Conservation (phyloP, 202 grass and related monocot genomes). For the Bolboschoenoplectus hybrid region DNA sequence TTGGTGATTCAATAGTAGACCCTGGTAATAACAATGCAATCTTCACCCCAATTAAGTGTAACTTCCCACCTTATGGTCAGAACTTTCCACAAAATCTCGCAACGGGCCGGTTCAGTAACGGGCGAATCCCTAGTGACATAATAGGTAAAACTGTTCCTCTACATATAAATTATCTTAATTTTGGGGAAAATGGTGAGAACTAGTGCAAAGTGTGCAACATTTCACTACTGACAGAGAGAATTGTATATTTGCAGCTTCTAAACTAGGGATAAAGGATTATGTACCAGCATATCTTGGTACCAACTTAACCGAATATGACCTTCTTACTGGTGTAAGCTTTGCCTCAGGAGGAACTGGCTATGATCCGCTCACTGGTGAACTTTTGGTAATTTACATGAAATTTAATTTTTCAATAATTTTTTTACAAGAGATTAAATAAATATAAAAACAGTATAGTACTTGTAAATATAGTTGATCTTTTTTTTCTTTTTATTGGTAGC, state of each 20-base stretch:
- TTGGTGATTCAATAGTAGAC: slow-evolving; percentile 86
- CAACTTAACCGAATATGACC: slow-evolving; percentile 61
- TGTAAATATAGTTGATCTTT: not conserved
- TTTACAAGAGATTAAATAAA: not conserved
- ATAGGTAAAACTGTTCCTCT: slow-evolving; percentile 50
- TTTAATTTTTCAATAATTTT: not conserved
- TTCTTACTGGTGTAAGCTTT: slow-evolving; percentile 90
- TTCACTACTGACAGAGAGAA: not conserved
- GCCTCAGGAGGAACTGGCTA: slow-evolving; percentile 76
- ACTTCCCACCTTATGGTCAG: slow-evolving; percentile 78
- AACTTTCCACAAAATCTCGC: slow-evolving; percentile 63
- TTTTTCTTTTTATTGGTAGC: slow-evolving; percentile 46
- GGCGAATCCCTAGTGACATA: slow-evolving; percentile 69
- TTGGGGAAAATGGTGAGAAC: not conserved
- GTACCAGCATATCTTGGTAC: slow-evolving; percentile 76
- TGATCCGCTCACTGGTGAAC: slow-evolving; percentile 71
- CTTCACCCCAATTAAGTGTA: slow-evolving; percentile 48
- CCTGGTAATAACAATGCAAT: slow-evolving; percentile 86
- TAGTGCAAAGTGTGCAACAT: not conserved
- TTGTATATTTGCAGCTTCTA: slow-evolving; percentile 50
- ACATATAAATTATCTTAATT: not conserved
- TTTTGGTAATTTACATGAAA: slow-evolving; percentile 45
- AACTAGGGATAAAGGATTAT: slow-evolving; percentile 70
- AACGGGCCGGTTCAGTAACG: slow-evolving; percentile 90
- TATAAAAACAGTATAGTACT: not conserved